phyloP scores from a whole-genome alignment of 352 stramenopile genomes.

The Globisporangium cederbergense region DNA sequence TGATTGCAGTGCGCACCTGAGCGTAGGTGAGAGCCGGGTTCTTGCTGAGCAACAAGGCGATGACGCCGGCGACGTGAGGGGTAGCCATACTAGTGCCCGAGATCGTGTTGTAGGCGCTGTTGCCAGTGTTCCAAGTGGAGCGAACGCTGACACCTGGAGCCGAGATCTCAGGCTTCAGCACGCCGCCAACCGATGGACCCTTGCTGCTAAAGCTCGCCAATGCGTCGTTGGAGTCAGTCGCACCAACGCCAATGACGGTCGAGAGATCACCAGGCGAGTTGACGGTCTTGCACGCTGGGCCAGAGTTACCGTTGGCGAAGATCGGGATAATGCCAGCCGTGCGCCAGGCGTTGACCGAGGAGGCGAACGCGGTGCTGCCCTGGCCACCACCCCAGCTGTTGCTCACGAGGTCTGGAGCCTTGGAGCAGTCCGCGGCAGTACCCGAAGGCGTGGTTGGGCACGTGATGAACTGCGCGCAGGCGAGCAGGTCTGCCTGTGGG shows the following conservation, averaged over 20 bases:
- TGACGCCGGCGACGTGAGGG: constrained; percentile 20
- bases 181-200: constrained; percentile 16
- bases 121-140: constrained; percentile 6
- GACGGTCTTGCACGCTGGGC: constrained; percentile 19
- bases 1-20: constrained; percentile 1
- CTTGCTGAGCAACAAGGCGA: constrained; percentile 17
- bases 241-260: constrained; percentile 28
- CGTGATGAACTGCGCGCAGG: constrained; percentile 27
- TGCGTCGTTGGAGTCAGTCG: constrained; percentile 19
- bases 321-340: constrained; percentile 28
- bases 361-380: constrained; percentile 15
- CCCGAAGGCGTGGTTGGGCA: constrained; percentile 26
- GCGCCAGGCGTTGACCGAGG: constrained; percentile 22
- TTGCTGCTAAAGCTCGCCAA: constrained; percentile 29
- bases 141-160: background rate
- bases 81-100: constrained; percentile 21
- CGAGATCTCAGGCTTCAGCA: constrained; percentile 12
- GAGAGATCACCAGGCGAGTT: constrained; percentile 24
- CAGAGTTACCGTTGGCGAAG: constrained; percentile 31
- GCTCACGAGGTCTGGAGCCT: constrained; percentile 33
- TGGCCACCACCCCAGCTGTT: constrained; percentile 32
- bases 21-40: constrained; percentile 10
- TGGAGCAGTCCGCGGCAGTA: constrained; percentile 25
- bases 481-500: constrained; percentile 19
- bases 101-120: constrained; percentile 8